Evolutionary conservation across 2,329 filamentous ascomycete species (phyloP), one percentile per base, ranked within the genome.

Genomic region (Taxawa tesnikishii): DNA sequence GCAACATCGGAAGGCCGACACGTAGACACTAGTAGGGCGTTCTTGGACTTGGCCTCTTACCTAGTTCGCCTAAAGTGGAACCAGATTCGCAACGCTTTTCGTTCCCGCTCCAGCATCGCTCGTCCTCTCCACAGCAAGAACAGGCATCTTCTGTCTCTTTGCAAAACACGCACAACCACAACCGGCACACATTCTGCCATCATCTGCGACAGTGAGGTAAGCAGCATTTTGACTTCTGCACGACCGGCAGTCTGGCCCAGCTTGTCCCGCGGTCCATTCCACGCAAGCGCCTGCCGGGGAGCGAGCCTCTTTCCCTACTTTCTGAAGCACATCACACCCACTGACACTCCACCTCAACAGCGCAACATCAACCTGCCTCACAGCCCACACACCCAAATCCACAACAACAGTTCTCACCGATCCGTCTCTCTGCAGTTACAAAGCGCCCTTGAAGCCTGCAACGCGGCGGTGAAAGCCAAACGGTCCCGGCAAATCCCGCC

Each of bases 291-390:
- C 19, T 23, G 19, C 19, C 19, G 8, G n/a, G n/a, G 8, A 23
- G 19, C 19, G 19, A 23, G 19, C 19, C n/a, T 23, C 19, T n/a
- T 23, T 23, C 19, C 19, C 19, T 23, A 8, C 19, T n/a, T 23
- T 23, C 19, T 23, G 19, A 23, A 23, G n/a, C 19, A 23, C 19
- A 8, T 23, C 19, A 23, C 19, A 8, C n/a, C 8, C 19, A 23
- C 19, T 23, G 19, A 23, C 19, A 23, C 8, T 8, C 8, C n/a
- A 8, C 19, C 19, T n/a, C n/a, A n/a, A 23, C 19, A 23, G 19
- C 19, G 19, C 55, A 61, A 67, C 34, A 62, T n/a, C n/a, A n/a
- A n/a, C 63, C 14, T 63, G 59, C 10, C 63, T 63, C 21, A 67
- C 66, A 48, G 57, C 55, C 25, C 50, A 63, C 26, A 63, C 67